Conservation (phyloP, 1,139 yeast species). For the Pichia sp. region DNA sequence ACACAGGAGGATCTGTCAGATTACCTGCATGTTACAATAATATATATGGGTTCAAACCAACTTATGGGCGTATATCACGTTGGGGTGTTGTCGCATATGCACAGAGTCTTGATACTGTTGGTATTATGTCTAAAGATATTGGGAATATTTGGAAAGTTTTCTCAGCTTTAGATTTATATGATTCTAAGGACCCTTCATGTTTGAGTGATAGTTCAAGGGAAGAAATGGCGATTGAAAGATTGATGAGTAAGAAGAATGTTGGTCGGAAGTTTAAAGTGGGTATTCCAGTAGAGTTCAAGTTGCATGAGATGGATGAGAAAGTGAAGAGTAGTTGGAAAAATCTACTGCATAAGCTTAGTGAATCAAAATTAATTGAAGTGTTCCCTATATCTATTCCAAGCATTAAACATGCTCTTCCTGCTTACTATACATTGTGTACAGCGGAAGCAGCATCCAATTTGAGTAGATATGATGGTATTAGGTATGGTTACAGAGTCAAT, state of each 20-base stretch:
- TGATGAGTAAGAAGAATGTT: conserved; percentile 9
- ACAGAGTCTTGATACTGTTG: conserved; percentile 91
- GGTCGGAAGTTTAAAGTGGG: conserved; percentile 47
- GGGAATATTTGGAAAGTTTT: conserved; percentile 43
- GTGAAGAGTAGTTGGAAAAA: conserved; percentile 42
- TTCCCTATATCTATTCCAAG: conserved; percentile 64
- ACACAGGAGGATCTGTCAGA: conserved; percentile 95
- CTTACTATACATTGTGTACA: conserved; percentile 82
- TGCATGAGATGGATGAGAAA: conserved; percentile 45
- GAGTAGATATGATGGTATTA: conserved; percentile 80
- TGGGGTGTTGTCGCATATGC: conserved; percentile 93
- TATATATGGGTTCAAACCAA: conserved; percentile 80
- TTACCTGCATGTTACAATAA: conserved; percentile 87
- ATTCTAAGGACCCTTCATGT: conserved; percentile 76
- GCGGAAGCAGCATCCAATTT: conserved; percentile 93
- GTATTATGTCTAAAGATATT: conserved; percentile 55
- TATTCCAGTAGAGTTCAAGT: conserved; percentile 56
- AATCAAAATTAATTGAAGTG: conserved; percentile 45
- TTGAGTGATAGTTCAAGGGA: conserved; percentile 36
- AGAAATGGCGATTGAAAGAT: conserved; percentile 12
- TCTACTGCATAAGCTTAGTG: conserved; percentile 37
- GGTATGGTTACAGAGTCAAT: conserved; percentile 57
- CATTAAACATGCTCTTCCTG: conserved; percentile 60
- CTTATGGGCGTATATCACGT: conserved; percentile 84
- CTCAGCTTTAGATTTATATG: conserved; percentile 49